Evolutionary conservation across 2,329 filamentous ascomycete species (phyloP).

Genomic region (Camillea tinctor): DNA sequence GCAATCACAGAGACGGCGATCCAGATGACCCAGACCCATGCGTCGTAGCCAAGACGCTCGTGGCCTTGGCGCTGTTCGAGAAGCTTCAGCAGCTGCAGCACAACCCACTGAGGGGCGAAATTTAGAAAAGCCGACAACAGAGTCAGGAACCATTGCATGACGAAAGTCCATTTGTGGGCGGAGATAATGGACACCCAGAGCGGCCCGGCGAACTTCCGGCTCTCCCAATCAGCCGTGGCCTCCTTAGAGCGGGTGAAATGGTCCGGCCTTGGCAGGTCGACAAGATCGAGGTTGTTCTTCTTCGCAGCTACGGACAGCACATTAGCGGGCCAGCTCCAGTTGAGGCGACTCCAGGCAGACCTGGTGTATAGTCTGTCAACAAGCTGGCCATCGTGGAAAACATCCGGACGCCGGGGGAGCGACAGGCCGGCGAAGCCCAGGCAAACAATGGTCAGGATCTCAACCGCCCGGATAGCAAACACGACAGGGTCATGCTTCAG

Average conservation of each 20-base stretch:
- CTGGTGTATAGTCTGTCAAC: conserved; percentile 65
- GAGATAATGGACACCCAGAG: conserved; percentile 61
- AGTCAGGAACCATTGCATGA: conserved; percentile 59
- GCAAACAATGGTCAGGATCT: conserved; percentile 45
- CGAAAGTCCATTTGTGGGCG: conserved; percentile 55
- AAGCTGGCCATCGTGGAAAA: conserved; percentile 56
- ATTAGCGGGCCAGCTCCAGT: conserved; percentile 61
- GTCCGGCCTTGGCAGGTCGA: conserved; percentile 62
- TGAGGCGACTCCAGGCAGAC: conserved; percentile 60
- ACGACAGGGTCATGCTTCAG: conserved; percentile 33
- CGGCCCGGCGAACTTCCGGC: conserved; percentile 42
- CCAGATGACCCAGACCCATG: conserved; percentile 67
- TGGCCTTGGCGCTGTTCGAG: conserved; percentile 56
- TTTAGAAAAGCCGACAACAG: conserved; percentile 55
- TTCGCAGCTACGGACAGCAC: conserved; percentile 55
- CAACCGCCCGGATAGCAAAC: conserved; percentile 47
- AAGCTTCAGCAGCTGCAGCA: conserved; percentile 62
- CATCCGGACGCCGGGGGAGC: conserved; percentile 66
- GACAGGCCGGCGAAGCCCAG: conserved; percentile 49
- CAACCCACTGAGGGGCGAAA: conserved; percentile 68
- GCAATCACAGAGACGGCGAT: conserved; percentile 60
- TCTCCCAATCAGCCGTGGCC: conserved; percentile 50
- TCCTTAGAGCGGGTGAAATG: conserved; percentile 52
- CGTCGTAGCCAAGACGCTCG: conserved; percentile 46
- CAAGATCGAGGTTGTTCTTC: conserved; percentile 59